A percentile compares a stretch with the other conserved stretches of the same genome.
Evolutionary conservation across 257 asterid species (phyloP).

Genomic region (Solanum ossicruentum): DNA sequence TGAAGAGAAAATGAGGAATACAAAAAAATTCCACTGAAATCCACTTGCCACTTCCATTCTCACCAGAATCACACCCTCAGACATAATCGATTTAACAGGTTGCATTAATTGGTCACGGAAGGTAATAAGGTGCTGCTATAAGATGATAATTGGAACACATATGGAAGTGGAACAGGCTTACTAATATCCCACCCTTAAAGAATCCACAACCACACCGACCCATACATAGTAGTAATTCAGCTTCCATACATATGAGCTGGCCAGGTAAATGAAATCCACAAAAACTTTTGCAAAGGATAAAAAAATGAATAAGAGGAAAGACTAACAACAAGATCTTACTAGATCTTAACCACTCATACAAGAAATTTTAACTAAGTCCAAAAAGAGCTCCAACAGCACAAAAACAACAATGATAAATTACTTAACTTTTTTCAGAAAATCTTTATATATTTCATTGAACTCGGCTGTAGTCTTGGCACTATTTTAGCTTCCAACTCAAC

Average conservation of each 20-base stretch:
- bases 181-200: background rate
- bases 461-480: background rate
- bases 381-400: background rate
- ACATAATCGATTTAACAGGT: background rate
- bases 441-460: background rate
- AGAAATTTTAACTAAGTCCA: background rate
- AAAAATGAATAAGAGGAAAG: background rate
- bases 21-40: background rate
- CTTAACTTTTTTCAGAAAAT: background rate
- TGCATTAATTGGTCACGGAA: background rate
- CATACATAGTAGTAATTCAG: background rate
- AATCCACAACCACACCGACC: background rate
- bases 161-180: background rate
- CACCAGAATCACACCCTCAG: background rate
- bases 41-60: background rate
- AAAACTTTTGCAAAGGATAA: background rate
- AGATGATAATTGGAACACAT: background rate
- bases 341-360: background rate
- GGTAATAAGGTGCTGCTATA: background rate
- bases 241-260: background rate
- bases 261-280: background rate
- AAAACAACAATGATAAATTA: background rate
- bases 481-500: background rate
- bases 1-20: background rate
- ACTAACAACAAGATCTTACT: background rate